Percentiles rank a stretch among this genome's conserved stretches.
These are phyloP conservation scores for Myriosclerotinia duriaeana DNA, from an alignment of 2,329 filamentous ascomycete genomes.

Conservation along the genomic window DNA sequence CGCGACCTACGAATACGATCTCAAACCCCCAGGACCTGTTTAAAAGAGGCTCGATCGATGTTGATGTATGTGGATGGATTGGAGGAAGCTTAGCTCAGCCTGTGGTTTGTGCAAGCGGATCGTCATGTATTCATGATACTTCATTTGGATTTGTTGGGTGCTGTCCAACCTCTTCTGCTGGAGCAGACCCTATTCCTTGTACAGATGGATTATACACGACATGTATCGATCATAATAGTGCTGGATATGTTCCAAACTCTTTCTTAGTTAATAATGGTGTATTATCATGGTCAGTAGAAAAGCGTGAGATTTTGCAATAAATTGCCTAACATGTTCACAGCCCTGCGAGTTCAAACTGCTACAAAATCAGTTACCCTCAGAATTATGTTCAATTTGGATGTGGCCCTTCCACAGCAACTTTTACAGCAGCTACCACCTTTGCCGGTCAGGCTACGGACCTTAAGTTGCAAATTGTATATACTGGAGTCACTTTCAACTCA, in stretches of 20 bases:
- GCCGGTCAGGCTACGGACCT: conserved; percentile 34
- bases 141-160: conserved; percentile 36
- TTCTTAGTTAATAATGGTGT: conserved; percentile 36
- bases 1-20: conserved; percentile 34
- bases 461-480: conserved; percentile 36
- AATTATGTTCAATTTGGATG: conserved; percentile 38
- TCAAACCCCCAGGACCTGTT: conserved; percentile 32
- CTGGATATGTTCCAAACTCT: conserved; percentile 31
- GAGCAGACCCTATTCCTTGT: conserved; percentile 31
- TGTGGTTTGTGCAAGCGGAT: conserved; percentile 34
- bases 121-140: conserved; percentile 38
- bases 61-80: conserved; percentile 39
- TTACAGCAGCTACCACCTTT: conserved; percentile 34
- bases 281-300: conserved; percentile 36
- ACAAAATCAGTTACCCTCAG: conserved; percentile 36
- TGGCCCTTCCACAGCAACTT: conserved; percentile 33
- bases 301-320: not conserved
- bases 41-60: conserved; percentile 32
- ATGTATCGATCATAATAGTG: conserved; percentile 36
- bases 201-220: conserved; percentile 38
- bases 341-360: conserved; percentile 31
- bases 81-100: conserved; percentile 31
- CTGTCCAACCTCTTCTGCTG: conserved; percentile 33
- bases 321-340: conserved; percentile 31
- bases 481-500: conserved; percentile 33